These are phyloP conservation scores for Pinus taeda DNA, from an alignment of 75 land plant species.

Conservation along the genomic window DNA sequence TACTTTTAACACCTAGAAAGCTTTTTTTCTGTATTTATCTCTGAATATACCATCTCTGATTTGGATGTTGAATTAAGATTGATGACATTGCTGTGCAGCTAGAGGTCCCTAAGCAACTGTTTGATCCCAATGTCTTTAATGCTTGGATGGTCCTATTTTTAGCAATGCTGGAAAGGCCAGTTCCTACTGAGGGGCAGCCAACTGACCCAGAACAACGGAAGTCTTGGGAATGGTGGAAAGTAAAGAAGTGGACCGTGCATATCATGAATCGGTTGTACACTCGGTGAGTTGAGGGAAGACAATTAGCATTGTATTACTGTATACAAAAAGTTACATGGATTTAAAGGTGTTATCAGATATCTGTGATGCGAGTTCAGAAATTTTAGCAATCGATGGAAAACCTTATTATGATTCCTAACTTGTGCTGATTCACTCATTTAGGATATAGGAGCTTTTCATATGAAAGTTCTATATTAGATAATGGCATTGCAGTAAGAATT, in stretches of 20 bases:
- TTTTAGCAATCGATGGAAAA: too few species aligned
- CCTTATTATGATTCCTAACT: too few species aligned
- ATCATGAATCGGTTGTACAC: slow-evolving; percentile 91
- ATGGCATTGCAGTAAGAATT: background rate
- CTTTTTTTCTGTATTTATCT: slow-evolving; percentile 3
- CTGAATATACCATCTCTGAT: background rate
- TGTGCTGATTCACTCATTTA: too few species aligned
- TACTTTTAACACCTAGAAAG: background rate
- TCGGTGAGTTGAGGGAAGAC: slow-evolving; percentile 35
- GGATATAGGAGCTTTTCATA: background rate
- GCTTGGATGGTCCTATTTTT: slow-evolving; percentile 94
- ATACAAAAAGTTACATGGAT: background rate
- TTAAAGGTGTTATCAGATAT: background rate
- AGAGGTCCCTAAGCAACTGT: slow-evolving; percentile 90
- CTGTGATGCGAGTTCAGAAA: too few species aligned
- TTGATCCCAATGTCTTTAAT: slow-evolving; percentile 73
- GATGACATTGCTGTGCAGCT: slow-evolving; percentile 40
- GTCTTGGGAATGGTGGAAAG: slow-evolving; percentile 99
- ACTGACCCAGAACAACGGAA: slow-evolving; percentile 88
- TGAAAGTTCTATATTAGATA: background rate
- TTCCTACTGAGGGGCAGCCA: slow-evolving; percentile 93
- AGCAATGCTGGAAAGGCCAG: slow-evolving; percentile 89
- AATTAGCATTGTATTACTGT: background rate
- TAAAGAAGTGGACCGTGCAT: slow-evolving; percentile 97
- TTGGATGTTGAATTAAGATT: slow-evolving; percentile 3